Percentiles rank a stretch among this genome's conserved stretches.
These are phyloP conservation scores for Dactylis glomerata DNA, from an alignment of 176 grass and related monocot species.

Conservation along the genomic window DNA sequence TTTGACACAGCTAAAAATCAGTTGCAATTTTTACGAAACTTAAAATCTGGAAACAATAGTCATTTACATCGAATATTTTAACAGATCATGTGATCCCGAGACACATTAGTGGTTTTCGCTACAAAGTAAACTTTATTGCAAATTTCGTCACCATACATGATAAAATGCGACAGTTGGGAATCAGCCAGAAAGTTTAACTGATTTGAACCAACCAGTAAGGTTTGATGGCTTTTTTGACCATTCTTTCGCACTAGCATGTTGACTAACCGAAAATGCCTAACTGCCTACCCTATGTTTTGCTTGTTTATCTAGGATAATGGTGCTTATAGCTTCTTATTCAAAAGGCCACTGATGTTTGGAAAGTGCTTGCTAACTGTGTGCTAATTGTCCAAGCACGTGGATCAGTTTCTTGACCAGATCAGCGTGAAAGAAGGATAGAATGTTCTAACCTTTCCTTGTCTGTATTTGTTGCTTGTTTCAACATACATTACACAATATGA, in stretches of 20 bases:
- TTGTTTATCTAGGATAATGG: not conserved
- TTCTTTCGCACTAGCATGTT: conserved; percentile 4
- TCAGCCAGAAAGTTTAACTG: conserved; percentile 20
- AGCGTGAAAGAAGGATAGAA: not conserved
- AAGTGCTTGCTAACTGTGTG: not conserved
- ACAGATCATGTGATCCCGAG: not conserved
- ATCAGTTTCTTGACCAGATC: not conserved
- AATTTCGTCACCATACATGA: conserved; percentile 12
- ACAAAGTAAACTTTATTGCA: not conserved
- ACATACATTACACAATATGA: not conserved
- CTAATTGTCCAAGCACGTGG: not conserved
- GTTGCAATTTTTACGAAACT: not conserved
- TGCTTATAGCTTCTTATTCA: conserved; percentile 1
- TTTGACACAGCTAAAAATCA: not conserved
- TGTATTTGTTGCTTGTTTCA: not conserved
- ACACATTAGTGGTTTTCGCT: not conserved
- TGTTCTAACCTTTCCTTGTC: not conserved
- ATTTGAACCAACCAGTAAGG: conserved; percentile 21
- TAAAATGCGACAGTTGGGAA: conserved; percentile 14
- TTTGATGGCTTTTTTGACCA: conserved; percentile 17
- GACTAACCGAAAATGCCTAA: conserved; percentile 12
- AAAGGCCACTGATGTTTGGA: conserved; percentile 13
- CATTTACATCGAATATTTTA: not conserved
- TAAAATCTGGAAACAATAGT: not conserved
- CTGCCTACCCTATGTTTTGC: not conserved